phyloP scores from a whole-genome alignment of 1,284 basidiomycete species.

The Megacollybia platyphylla region DNA sequence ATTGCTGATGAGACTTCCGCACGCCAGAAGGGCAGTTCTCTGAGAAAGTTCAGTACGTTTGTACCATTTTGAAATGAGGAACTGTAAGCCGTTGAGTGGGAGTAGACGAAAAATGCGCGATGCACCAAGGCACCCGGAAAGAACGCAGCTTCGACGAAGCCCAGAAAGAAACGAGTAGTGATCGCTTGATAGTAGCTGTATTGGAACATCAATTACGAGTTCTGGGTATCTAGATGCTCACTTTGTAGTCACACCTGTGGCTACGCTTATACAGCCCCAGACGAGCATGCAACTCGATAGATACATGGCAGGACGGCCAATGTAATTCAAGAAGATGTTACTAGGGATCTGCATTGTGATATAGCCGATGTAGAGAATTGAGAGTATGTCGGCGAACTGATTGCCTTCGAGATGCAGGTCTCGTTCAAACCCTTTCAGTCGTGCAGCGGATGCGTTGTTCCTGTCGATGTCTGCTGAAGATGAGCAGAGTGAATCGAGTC shows the following conservation, averaged over 20 bases:
- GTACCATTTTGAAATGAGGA: slow-evolving; percentile 65
- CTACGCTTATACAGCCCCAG: slow-evolving; percentile 57
- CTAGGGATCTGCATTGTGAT: slow-evolving; percentile 69
- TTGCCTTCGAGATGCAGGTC: slow-evolving; percentile 51
- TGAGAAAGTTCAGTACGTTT: slow-evolving; percentile 55
- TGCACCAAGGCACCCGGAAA: slow-evolving; percentile 51
- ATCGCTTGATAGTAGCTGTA: slow-evolving; percentile 56
- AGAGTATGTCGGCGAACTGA: slow-evolving; percentile 61
- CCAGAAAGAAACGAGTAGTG: slow-evolving; percentile 67
- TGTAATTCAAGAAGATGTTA: slow-evolving; percentile 63
- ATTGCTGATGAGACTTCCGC: slow-evolving; percentile 67
- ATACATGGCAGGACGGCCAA: slow-evolving; percentile 65
- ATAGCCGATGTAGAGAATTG: slow-evolving; percentile 71
- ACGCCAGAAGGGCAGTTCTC: slow-evolving; percentile 62
- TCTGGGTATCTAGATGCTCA: too few relatives aligned
- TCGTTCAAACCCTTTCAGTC: slow-evolving; percentile 56
- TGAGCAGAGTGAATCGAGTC: not conserved
- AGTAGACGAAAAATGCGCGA: slow-evolving; percentile 9
- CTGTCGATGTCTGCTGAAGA: slow-evolving; percentile 42
- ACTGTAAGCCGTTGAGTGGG: slow-evolving; percentile 14
- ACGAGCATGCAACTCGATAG: slow-evolving; percentile 59
- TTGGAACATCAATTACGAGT: not conserved
- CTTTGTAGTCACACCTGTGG: slow-evolving; percentile 20
- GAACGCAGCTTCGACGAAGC: slow-evolving; percentile 62
- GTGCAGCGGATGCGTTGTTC: slow-evolving; percentile 55